Base-by-base conservation (phyloP, 2,329 filamentous ascomycete species). In the Beauveria varroae region DNA sequence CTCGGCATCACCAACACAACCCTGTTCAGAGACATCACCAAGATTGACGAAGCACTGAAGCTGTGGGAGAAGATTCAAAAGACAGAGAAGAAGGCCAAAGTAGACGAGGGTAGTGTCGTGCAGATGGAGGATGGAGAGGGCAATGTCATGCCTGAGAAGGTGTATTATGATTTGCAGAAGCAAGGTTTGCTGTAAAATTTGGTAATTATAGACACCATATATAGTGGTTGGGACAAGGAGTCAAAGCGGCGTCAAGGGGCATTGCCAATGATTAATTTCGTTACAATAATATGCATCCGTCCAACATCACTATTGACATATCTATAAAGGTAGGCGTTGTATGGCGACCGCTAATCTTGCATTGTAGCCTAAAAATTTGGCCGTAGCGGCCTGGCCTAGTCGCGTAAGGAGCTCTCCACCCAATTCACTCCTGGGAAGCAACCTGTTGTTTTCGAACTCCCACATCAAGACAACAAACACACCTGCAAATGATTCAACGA, bases 61-160 rank as follows among this genome's bases (percentile, higher is more conserved):
- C 79, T 99, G 52, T 97, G 93, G 92, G 91, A 93, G 63, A 97
- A 97, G 81, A 88, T 99, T 26, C 89, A 96, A 72, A 81, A 86
- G 62, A 92, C 96, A 67, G 88, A 90, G 75, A 91, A 90, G 80
- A 88, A 86, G 73, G 86, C 86, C 65, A 88, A 86, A 72, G 80
- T 88, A 1, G 86, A 88, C 64, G 88, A 89, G 50, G 91, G 93
- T 44, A 91, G 89, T 63, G 85, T 99, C 10, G 91, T 98, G 55
- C 92, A 99, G 79, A 99, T 99, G 95, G 95, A 99, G 79, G 95
- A 99, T 74, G 90, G 86, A 0, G 90, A 96, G 72, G 95, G 95
- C 52, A 98, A 99, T 70, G 95, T 99, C 62, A 99, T 99, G 95
- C 95, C 96, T 0, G 92, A 97, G 78, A 96, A 96, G 81, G 93